Base-by-base conservation (phyloP, 108 stramenopile species). In the Epipyxis sp. region DNA sequence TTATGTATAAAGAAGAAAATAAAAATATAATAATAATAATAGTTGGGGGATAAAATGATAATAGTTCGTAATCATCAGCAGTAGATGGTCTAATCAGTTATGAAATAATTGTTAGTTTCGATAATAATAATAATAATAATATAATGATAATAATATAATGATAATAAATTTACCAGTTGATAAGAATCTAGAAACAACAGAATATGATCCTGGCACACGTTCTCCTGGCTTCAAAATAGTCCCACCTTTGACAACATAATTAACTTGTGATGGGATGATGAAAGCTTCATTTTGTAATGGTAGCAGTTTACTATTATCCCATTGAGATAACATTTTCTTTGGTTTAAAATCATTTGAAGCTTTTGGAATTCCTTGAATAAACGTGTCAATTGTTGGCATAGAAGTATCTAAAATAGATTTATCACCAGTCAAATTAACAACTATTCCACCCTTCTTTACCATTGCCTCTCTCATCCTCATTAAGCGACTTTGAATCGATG, bases 361-460 rank as follows among this genome's bases (percentile, higher is more conserved):
- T 13, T 90, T 93, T 29, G 93, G 92, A 40, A 95, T 86, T 45
- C 86, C 77, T 1, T 81, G 78, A 42, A 92, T 65, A 85, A 96
- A 92, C 1, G 65, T 57, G 59, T 91, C 87, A 37, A 95, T 83
- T 32, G 79, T 65, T 3, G 90, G 89, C 61, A 91, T 81, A 44
- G 92, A 87, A 46, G 84, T 87, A 42, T 87, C 87, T 29, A 92
- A 78, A 0, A 94, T 91, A 16, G 76, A 69, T 34, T 79, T 61
- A 76, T 94, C 95, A 10, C 92, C 97, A 27, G 94, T 95, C 58
- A 98, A 87, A 80, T 98, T 95, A 44, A 98, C 65, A 6, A 98
- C 76, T 90, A 94, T 90, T 37, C 30, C 3, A 10, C 35, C 13
- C 25, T 65, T 16, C 35, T 29, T 3, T 78, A 89, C 89, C 42